A percentile compares a stretch with the other conserved stretches of the same genome.
phyloP scores from a whole-genome alignment of 805 yeast genomes.

The Candida stauntonica region DNA sequence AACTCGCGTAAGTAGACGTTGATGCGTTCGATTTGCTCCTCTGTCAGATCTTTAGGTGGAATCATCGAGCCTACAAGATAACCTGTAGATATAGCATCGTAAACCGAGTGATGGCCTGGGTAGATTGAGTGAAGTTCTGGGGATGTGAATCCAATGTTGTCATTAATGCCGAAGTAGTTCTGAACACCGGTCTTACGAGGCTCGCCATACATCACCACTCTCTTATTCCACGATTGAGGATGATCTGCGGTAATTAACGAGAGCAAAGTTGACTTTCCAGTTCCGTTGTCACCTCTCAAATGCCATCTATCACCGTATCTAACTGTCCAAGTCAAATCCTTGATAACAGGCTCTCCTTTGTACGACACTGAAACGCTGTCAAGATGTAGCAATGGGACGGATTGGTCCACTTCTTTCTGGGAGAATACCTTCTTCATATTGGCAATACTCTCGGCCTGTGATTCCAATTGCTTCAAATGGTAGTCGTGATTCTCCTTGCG shows the following conservation, averaged over 20 bases:
- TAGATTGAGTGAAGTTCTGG: slow-evolving; percentile 93
- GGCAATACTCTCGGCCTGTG: slow-evolving; percentile 16
- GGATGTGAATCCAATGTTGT: slow-evolving; percentile 76
- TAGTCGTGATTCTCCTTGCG: slow-evolving; percentile 18
- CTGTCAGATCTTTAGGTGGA: slow-evolving; percentile 40
- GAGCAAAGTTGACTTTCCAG: slow-evolving; percentile 87
- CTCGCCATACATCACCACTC: slow-evolving; percentile 57
- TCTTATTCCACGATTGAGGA: slow-evolving; percentile 90
- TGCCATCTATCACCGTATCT: slow-evolving; percentile 81
- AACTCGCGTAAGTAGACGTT: slow-evolving; percentile 45
- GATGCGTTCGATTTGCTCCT: slow-evolving; percentile 35
- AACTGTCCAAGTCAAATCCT: slow-evolving; percentile 62
- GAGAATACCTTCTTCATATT: slow-evolving; percentile 18
- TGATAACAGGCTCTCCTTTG: slow-evolving; percentile 54
- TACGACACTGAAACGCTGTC: slow-evolving; percentile 62
- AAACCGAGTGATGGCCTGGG: slow-evolving; percentile 51
- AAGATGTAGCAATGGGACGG: slow-evolving; percentile 43
- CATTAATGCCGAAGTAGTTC: slow-evolving; percentile 75
- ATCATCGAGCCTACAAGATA: slow-evolving; percentile 60
- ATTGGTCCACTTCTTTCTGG: slow-evolving; percentile 9
- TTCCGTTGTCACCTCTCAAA: slow-evolving; percentile 82
- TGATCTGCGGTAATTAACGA: slow-evolving; percentile 89
- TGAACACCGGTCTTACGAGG: slow-evolving; percentile 71
- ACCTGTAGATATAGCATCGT: slow-evolving; percentile 68
- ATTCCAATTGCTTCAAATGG: slow-evolving; percentile 11